Evolutionary conservation across 257 asterid species (phyloP).

Genomic region (Fraxinus quadrangulata): DNA sequence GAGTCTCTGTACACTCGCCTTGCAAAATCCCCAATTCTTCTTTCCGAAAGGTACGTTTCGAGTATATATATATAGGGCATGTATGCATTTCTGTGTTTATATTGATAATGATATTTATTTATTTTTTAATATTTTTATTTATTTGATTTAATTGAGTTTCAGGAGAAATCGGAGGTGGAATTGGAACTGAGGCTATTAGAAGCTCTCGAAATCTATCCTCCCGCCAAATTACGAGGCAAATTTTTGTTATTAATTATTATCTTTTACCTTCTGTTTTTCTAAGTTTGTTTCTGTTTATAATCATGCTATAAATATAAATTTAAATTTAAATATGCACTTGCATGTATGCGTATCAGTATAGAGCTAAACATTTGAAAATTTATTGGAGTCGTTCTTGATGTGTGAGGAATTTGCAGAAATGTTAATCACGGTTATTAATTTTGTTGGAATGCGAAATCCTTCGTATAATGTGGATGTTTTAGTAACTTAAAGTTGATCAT

Average conservation of each 20-base stretch:
- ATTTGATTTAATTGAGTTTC: constrained; percentile 17
- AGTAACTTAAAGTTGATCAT: no score
- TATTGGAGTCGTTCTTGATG: neutral
- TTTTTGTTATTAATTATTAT: constrained; percentile 12
- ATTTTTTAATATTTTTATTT: neutral
- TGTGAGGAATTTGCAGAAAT: neutral
- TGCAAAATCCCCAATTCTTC: constrained; percentile 74
- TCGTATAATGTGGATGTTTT: neutral
- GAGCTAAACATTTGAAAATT: neutral
- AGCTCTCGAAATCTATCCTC: constrained; percentile 94
- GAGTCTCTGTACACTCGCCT: constrained; percentile 86
- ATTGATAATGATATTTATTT: neutral
- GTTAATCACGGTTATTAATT: neutral
- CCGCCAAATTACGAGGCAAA: constrained; percentile 74
- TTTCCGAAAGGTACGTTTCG: constrained; percentile 48
- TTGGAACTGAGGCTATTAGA: constrained; percentile 79
- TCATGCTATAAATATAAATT: neutral
- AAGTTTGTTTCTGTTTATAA: neutral
- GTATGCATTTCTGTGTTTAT: neutral
- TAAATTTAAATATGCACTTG: neutral
- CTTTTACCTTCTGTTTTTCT: neutral
- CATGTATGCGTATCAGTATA: neutral
- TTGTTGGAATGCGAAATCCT: neutral
- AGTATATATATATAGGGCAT: no score
- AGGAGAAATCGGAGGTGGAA: constrained; percentile 91